Evolutionary conservation across 306 rosid species (phyloP), one percentile per base, ranked within the genome.

Genomic region (Gillenia trifoliata): DNA sequence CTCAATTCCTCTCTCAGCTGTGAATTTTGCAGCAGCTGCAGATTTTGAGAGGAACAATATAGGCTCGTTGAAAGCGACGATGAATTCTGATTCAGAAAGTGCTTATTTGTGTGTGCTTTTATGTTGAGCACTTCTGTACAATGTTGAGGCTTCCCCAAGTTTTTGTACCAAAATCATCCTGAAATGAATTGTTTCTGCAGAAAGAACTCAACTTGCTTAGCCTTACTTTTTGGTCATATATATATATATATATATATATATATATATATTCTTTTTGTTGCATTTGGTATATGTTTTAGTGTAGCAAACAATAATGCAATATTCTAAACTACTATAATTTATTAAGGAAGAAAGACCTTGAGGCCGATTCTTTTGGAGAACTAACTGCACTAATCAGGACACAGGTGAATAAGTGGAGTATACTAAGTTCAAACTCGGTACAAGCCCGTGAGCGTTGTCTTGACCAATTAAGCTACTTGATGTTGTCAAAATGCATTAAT

Each of bases 341-440:
- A 13, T 6, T 0, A 4, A 3, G 0, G 0, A 4, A 3, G 0
- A 43, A 13, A 0, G 6, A 2, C 17, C 6, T 43, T 43, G 0
- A 3, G 59, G 13, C 1, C 5, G 0, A 54, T 54, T 12, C 26
- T 54, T 2, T 0, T 0, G 26, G 6, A 19, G 26, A n/a, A 54
- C 26, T 8, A 22, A n/a, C 12, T 2, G 5, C 25, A 54, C 13
- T 5, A 54, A n/a, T 19, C 11, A 20, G 2, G 2, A 52, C 59
- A 52, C 12, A 7, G 2, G 12, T 52, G 26, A 20, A 52, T 12
- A 20, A 20, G 59, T n/a, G 20, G 11, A 2, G 4, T 50, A 50
- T 19, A 19, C 1, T 50, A 50, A 50, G 23, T 41, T 41, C 16
- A 4, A 11, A 11, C 47, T 41, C 16, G 0, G 13, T 41, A 41